phyloP scores from a whole-genome alignment of 75 land plant genomes.

The Cupressus sempervirens region DNA sequence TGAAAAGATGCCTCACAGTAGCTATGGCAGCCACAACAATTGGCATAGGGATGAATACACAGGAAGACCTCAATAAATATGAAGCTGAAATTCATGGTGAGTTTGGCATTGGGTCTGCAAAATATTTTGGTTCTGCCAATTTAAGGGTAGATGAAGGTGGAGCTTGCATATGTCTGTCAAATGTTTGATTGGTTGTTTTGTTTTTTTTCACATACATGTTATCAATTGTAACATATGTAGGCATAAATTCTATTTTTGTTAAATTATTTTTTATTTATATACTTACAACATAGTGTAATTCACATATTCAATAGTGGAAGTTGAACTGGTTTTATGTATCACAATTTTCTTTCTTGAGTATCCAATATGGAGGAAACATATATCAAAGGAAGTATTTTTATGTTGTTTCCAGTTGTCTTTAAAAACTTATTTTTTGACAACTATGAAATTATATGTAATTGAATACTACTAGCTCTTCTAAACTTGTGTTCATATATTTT shows the following conservation, averaged over 20 bases:
- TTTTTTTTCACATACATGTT: no score
- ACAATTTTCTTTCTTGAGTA: not conserved
- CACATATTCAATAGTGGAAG: not conserved
- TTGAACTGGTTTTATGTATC: not conserved
- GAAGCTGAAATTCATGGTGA: constrained; percentile 93
- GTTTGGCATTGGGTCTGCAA: constrained; percentile 98
- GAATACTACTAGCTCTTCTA: not conserved
- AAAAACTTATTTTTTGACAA: not conserved
- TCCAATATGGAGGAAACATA: not conserved
- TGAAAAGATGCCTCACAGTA: constrained; percentile 18
- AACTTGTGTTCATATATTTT: not conserved
- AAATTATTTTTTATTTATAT: not conserved
- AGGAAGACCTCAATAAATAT: constrained; percentile 86
- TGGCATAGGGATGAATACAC: constrained; percentile 46
- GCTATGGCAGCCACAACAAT: constrained; percentile 48
- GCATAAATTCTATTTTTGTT: not conserved
- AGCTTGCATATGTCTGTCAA: no score
- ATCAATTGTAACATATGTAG: no score
- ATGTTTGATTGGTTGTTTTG: no score
- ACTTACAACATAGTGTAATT: not conserved
- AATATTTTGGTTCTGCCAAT: constrained; percentile 97
- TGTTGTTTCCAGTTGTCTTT: not conserved
- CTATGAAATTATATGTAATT: not conserved
- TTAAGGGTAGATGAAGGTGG: no score
- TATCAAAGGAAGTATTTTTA: not conserved